phyloP scores from a whole-genome alignment of 1,284 basidiomycete species.

The Cystobasidium pallidum region DNA sequence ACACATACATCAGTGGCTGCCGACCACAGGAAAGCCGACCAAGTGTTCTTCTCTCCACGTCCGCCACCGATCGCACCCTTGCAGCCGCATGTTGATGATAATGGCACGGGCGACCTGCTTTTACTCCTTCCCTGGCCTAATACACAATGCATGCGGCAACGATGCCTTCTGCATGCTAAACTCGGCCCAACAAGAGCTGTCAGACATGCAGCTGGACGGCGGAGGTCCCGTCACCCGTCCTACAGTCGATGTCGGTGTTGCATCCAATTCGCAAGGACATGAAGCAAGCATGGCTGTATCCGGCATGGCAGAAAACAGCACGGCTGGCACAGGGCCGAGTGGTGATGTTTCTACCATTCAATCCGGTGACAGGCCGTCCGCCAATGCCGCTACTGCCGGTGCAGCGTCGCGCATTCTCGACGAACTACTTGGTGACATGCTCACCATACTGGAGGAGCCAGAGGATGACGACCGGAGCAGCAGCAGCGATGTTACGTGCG shows the following conservation, averaged over 20 bases:
- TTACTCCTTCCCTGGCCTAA: no score
- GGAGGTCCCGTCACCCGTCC: not conserved
- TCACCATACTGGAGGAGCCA: slow-evolving; percentile 10
- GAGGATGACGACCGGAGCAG: not conserved
- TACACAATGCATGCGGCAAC: not conserved
- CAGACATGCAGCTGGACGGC: slow-evolving; percentile 6
- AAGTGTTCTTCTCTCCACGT: no score
- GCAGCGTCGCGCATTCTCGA: slow-evolving; percentile 31
- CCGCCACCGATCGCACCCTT: no score
- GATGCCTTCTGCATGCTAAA: not conserved
- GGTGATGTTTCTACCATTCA: no score
- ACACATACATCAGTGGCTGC: no score
- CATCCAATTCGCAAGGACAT: not conserved
- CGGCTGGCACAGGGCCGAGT: no score
- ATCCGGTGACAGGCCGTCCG: no score
- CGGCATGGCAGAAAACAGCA: not conserved
- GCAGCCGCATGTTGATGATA: no score
- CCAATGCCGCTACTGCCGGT: not conserved
- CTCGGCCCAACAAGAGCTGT: not conserved
- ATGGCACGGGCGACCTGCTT: no score
- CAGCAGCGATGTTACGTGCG: not conserved
- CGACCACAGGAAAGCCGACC: no score
- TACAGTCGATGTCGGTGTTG: not conserved
- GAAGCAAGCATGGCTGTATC: not conserved
- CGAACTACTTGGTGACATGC: slow-evolving; percentile 33